phyloP scores from a whole-genome alignment of 2,329 filamentous ascomycete species.

The Trichoderma aggressivum region DNA sequence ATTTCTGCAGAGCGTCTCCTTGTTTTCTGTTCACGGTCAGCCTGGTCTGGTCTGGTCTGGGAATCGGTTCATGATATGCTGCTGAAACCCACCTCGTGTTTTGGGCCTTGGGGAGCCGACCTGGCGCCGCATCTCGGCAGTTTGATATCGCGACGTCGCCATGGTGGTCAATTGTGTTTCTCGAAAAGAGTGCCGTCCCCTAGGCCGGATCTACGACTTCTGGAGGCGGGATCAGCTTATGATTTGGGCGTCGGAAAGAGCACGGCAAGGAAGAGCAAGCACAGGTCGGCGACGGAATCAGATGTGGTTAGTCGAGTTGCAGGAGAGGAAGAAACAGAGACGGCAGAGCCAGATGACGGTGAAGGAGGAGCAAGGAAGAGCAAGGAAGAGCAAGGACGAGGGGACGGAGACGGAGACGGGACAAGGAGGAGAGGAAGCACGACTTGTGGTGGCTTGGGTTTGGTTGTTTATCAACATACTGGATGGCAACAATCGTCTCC shows the following conservation, averaged over 20 bases:
- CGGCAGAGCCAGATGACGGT: not conserved
- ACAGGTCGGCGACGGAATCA: not conserved
- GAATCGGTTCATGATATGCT: not conserved
- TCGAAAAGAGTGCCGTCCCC: slow-evolving; percentile 31
- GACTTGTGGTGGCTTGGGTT: not conserved
- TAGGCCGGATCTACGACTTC: slow-evolving; percentile 43
- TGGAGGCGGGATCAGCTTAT: slow-evolving; percentile 27
- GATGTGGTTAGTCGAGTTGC: not conserved
- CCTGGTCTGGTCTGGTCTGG: not conserved
- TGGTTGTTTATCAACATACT: slow-evolving; percentile 37
- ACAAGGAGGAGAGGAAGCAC: not conserved
- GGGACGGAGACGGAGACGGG: not conserved
- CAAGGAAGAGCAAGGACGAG: not conserved
- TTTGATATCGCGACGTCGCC: slow-evolving; percentile 45
- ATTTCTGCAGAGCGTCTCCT: slow-evolving; percentile 89
- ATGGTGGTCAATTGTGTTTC: slow-evolving; percentile 35
- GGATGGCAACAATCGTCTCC: slow-evolving; percentile 43
- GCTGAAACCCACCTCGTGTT: slow-evolving; percentile 47
- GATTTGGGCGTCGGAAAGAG: not conserved
- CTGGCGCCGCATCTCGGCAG: slow-evolving; percentile 48
- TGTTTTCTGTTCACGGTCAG: slow-evolving; percentile 57
- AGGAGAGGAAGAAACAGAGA: not conserved
- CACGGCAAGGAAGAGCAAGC: not conserved
- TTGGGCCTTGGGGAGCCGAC: slow-evolving; percentile 57
- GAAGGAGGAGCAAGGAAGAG: too few species aligned